Conservation (phyloP, 1,284 basidiomycete species). For the Ganoderma sp. region DNA sequence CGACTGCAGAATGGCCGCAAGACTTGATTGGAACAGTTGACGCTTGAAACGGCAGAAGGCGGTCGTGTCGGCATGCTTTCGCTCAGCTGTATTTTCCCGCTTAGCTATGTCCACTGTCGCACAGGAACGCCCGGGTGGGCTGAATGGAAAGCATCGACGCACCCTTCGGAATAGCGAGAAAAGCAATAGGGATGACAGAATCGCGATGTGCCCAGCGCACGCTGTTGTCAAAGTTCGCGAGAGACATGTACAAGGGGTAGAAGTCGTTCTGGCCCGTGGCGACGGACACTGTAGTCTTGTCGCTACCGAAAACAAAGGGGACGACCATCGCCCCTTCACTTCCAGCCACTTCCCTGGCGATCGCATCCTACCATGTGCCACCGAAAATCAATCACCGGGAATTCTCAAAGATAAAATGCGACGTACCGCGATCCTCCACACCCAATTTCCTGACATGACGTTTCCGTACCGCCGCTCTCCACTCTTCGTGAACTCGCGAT, state of each 20-base stretch:
- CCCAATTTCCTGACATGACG: too few species aligned
- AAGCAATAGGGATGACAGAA: constrained; percentile 21
- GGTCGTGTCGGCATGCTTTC: constrained; percentile 1
- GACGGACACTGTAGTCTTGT: constrained; percentile 36
- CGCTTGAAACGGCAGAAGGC: constrained; percentile 20
- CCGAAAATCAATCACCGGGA: too few species aligned
- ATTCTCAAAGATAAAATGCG: too few species aligned
- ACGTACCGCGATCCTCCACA: too few species aligned
- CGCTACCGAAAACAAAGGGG: constrained; percentile 29
- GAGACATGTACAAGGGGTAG: constrained; percentile 32
- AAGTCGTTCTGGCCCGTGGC: constrained; percentile 33
- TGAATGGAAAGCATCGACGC: too few species aligned
- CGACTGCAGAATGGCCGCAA: constrained; percentile 11
- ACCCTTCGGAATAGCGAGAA: constrained; percentile 31
- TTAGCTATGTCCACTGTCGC: too few species aligned
- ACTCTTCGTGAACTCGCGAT: too few species aligned
- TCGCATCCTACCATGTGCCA: constrained; percentile 17
- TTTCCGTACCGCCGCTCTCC: too few species aligned
- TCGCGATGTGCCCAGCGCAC: constrained; percentile 26
- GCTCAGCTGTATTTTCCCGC: neutral
- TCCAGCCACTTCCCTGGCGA: constrained; percentile 17
- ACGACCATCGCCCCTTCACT: constrained; percentile 27
- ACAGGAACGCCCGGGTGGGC: too few species aligned
- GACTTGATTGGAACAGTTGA: constrained; percentile 22
- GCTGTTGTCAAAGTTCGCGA: constrained; percentile 30